Evolutionary conservation across 1,284 basidiomycete species (phyloP), one percentile per base, ranked within the genome.

Genomic region (Trichosporon inkin): DNA sequence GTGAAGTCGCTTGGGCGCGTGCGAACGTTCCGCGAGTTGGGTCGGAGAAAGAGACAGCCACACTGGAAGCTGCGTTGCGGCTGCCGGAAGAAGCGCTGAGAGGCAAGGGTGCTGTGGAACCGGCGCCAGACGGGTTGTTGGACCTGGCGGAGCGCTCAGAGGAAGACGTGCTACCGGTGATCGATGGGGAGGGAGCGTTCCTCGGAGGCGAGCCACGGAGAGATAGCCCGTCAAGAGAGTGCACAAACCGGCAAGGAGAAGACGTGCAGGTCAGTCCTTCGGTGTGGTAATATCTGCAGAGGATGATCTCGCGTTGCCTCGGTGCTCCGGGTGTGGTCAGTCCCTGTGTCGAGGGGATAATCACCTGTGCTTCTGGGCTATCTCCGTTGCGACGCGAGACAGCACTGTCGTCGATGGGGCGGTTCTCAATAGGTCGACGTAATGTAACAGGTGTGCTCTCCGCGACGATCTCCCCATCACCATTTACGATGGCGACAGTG

Each of bases 281-380:
- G 6, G 74, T 78, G 63, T 77, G 78, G 62, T 77, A 78, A 66
- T 76, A 78, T 57, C 74, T 67, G 61, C 78, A 80, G 14, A 78
- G 67, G 49, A 79, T 77, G 68, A 78, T 56, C 34, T 64, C 60
- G n/a, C 41, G 22, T 17, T 71, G 76, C 10, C 32, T 11, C 10
- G 40, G 19, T 10, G 37, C 24, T 11, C 22, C 37, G 7, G 40
- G 20, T 10, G 17, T 38, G 54, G 14, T 10, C 14, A 32, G n/a
- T 34, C 32, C 38, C 14, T 28, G n/a, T 22, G 17, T 63, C 70
- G 65, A 24, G 70, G 69, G 67, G 58, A 70, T 70, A 32, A 32
- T 32, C 28, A 32, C 63, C 68, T 68, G n/a, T 51, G 62, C 24
- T 63, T 62, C 11, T 22, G 37, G 20, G 49, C 53, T 28, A 58